Evolutionary conservation across 768 basidiomycete genomes (phyloP), one percentile per base, ranked within the genome.

Genomic region (Boletales sp.): DNA sequence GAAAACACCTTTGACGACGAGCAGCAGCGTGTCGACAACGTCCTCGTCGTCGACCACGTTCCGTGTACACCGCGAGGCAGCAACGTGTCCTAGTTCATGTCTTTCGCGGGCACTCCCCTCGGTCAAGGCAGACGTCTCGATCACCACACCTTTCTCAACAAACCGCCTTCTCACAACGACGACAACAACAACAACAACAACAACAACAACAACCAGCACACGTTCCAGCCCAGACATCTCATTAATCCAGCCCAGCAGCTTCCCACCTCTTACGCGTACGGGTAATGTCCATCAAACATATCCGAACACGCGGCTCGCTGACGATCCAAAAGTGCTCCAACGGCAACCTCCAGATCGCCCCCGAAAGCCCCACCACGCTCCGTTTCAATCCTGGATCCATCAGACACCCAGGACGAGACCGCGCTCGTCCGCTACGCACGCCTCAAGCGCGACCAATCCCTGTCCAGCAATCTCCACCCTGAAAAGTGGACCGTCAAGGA

Each of bases 41-140:
- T n/a, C 24, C 35, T 21, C 21, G 21, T 21, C 21, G 21, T 21
- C 21, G 21, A 21, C 21, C 21, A 21, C 21, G 21, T 21, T 21
- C 21, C 4, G 21, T 21, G 21, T 17, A 11, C 37, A 39, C 47
- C 49, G 45, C 39, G 60, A 47, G 58, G 55, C 31, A 34, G 10
- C 58, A 52, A 45, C 61, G 61, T 64, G 61, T 52, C 12, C 21
- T 54, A 59, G 65, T 77, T 75, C 78, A 91, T 91, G 88, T 90
- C 87, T 71, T 91, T 91, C 82, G 78, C 86, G 67, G 79, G 82
- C 69, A 90, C 88, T 67, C 86, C 88, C 50, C 72, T 90, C 58
- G 85, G 84, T 72, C 84, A 88, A 82, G 85, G 83, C 75, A 86
- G 87, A 79, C 84, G 88, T 74, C 81, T 90, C 66, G 87, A 89